Conservation (phyloP, 2,329 filamentous ascomycete genomes). For the Paracorniculantispora psalliotae region DNA sequence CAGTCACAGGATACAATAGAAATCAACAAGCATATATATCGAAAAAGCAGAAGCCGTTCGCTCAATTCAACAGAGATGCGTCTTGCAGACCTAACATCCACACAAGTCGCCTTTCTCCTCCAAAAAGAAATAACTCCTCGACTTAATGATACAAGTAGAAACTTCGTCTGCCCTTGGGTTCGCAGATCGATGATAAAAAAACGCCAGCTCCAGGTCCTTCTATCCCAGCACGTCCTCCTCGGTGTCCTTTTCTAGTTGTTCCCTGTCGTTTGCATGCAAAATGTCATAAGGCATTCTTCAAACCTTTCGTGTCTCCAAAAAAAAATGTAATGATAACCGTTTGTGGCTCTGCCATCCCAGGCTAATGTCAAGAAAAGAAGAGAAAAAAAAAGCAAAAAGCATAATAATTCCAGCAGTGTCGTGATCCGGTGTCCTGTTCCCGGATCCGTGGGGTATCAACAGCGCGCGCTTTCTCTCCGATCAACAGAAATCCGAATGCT, state of each 20-base stretch:
- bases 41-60: background rate
- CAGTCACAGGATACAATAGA: no score
- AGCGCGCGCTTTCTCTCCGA: background rate
- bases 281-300: slow-evolving; percentile 7
- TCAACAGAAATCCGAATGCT: background rate
- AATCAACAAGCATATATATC: background rate
- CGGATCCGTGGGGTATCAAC: slow-evolving; percentile 9
- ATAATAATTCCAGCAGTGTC: slow-evolving; percentile 10
- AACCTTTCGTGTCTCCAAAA: slow-evolving; percentile 8
- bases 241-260: slow-evolving; percentile 5
- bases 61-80: background rate
- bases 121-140: background rate
- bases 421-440: background rate
- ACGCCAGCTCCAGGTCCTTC: slow-evolving; percentile 9
- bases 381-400: slow-evolving; percentile 9
- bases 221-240: slow-evolving; percentile 7
- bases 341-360: slow-evolving; percentile 3
- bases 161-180: background rate
- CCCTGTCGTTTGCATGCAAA: slow-evolving; percentile 12
- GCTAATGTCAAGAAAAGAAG: no score
- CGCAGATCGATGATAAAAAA: background rate
- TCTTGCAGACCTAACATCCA: background rate
- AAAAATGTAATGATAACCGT: background rate
- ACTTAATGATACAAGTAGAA: slow-evolving; percentile 8
- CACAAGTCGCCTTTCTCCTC: background rate